Evolutionary conservation across 1,139 yeast species (phyloP), one percentile per base, ranked within the genome.

Genomic region (Debaryomycetaceae sp.): DNA sequence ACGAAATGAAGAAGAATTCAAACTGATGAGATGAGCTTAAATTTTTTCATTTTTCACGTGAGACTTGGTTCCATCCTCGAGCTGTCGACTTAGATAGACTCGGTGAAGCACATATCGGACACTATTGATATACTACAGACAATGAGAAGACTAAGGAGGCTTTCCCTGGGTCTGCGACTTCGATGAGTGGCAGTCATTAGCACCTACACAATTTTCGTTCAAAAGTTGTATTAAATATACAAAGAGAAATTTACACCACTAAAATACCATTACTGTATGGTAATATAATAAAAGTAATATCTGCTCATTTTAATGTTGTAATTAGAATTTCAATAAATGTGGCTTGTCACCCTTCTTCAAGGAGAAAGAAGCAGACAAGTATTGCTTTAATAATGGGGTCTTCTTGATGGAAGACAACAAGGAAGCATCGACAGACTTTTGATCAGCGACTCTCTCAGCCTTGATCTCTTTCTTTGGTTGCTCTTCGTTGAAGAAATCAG

Each of bases 281-380:
- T 43, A 46, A 49, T 42, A 46, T 42, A 47, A 43, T 45, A 45
- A 42, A 42, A 49, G 43, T 43, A 48, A 43, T 42, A 41, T 42
- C 40, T 42, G 39, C 41, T 42, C 38, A 43, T 49, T 48, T 46
- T 38, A 45, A 48, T 42, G 46, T 49, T 45, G 58, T 56, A 42
- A 46, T 86, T 89, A 93, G 78, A 93, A 93, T 83, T 88, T 89
- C 86, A 93, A 90, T 76, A 88, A 87, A 80, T 93, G 99, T 70
- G 99, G 99, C 78, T 81, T 90, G 84, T 93, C 99, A 78, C 99
- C 99, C 80, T 81, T 85, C 89, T 90, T 91, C 78, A 95, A 86
- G 65, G 97, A 86, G 93, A 93, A 93, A 63, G 96, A 80, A 67
- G 97, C 77, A 64, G 97, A 87, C 76, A 93, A 86, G 88, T 93